Evolutionary conservation across 768 basidiomycete species (phyloP).

Genomic region (Hypholoma fasciculare): DNA sequence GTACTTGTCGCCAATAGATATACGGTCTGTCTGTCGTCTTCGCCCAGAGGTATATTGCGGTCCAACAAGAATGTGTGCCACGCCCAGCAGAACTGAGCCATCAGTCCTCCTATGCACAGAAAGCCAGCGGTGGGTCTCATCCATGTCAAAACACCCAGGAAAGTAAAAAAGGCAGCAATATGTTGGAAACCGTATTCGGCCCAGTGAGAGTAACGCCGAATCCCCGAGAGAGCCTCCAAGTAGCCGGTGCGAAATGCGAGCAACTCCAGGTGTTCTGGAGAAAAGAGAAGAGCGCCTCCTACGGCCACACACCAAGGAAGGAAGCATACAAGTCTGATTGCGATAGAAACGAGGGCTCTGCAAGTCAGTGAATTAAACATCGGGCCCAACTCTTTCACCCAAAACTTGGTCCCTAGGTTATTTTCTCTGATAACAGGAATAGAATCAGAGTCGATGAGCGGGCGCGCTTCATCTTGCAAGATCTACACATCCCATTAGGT

Average conservation of each 20-base stretch:
- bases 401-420: neutral
- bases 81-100: constrained; percentile 27
- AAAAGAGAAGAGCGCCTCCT: constrained; percentile 41
- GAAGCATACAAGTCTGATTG: constrained; percentile 31
- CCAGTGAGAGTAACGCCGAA: constrained; percentile 43
- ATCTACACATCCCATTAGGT: neutral
- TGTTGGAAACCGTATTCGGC: constrained; percentile 38
- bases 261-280: constrained; percentile 34
- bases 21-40: constrained; percentile 39
- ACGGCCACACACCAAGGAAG: constrained; percentile 47
- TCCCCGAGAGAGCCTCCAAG: constrained; percentile 25
- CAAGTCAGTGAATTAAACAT: constrained; percentile 10
- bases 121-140: constrained; percentile 24
- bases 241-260: constrained; percentile 37
- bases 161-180: constrained; percentile 33
- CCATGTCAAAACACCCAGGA: constrained; percentile 29
- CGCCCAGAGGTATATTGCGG: constrained; percentile 34
- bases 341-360: constrained; percentile 14
- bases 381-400: constrained; percentile 4
- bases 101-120: constrained; percentile 22
- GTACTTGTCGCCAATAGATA: constrained; percentile 30
- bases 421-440: neutral
- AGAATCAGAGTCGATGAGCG: neutral
- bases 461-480: neutral
- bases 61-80: constrained; percentile 40